Evolutionary conservation across 805 yeast genomes (phyloP), one percentile per base, ranked within the genome.

Genomic region (Kuraishia cidri): DNA sequence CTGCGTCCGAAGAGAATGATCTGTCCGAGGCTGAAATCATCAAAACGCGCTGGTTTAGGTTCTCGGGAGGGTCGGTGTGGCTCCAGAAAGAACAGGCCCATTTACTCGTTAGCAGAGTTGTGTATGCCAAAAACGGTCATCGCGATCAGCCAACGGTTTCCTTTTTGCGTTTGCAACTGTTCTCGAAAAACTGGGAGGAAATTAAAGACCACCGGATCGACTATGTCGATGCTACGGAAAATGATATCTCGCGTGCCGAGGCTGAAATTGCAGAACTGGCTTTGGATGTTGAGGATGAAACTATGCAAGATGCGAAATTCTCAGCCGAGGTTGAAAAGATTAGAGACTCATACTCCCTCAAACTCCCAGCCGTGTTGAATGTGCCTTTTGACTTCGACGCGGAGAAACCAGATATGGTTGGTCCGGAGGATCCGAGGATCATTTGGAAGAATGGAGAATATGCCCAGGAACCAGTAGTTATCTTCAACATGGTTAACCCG

Each of bases 61-160:
- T 68, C 34, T 66, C 74, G 5, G 75, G 75, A 1, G 61, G 73
- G 1, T 60, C 72, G 1, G 70, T 70, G 12, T 72, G 75, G 75
- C 45, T 72, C 20, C 64, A 62, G 29, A 63, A 63, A 24, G 70
- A 68, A 40, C 67, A 69, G 17, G 61, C 66, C 12, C 74, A 69
- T 47, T 47, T 66, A 37, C 54, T 67, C 54, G 63, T 62, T 13
- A 61, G 69, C 14, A 49, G 75, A 35, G 44, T 69, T 14, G 45
- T 60, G 16, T 69, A 66, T 45, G 46, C 57, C 5, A 51, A 52
- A 5, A 52, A 52, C 5, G 37, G 42, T 3, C 37, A 40, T 5
- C 53, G 59, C 38, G 53, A 46, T 33, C 46, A 50, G 28, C 69
- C 73, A 1, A 38, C 54, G n/a, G 45, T 60, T 18, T 62, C 69